Evolutionary conservation across 2,329 filamentous ascomycete species (phyloP), one percentile per base, ranked within the genome.

Genomic region (Alternaria infectoria): DNA sequence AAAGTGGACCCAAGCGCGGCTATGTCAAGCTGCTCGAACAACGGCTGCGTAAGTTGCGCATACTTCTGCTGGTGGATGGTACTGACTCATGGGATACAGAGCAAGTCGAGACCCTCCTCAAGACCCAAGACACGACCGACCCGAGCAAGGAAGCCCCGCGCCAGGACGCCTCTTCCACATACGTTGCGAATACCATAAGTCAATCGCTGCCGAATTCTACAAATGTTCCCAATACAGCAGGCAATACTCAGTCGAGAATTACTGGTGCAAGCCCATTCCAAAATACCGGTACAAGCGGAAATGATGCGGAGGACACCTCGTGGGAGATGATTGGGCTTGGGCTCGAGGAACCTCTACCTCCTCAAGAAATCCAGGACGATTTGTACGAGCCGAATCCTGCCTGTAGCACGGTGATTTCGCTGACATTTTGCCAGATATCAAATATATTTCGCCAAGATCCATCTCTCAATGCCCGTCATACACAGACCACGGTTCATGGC

Each of bases 1-100:
- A 97, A 87, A 97, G 93, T 79, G 94, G 94, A 3, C 94, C 94
- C 3, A 97, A 97, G 84, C 87, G 94, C 77, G 94, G 94, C 72
- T 97, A 97, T 78, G 94, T 97, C 65, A 97, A 97, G 84, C 91
- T 93, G 63, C 82, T 98, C 71, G 96, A 98, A 81, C 94, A 96
- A 78, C 88, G 96, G 79, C 83, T 99, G 75, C 94, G 93, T 97
- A 86, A 83, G 91, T 83, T 12, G 56, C 47, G 59, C 46, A 61
- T 44, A 23, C 44, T 51, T 26, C 47, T 28, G 12, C 19, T 54
- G 21, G 26, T 47, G 30, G 49, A 9, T 62, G 54, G 25, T 52
- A 63, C 71, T 71, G 46, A 72, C 49, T 40, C 15, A 6, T 21
- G 23, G 13, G 21, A 71, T 64, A 74, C 69, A 96, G 93, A 95